Percentiles rank a stretch among this genome's conserved stretches.
Conservation (phyloP, 2,329 filamentous ascomycete species). For the Conoideocrella luteorostrata region DNA sequence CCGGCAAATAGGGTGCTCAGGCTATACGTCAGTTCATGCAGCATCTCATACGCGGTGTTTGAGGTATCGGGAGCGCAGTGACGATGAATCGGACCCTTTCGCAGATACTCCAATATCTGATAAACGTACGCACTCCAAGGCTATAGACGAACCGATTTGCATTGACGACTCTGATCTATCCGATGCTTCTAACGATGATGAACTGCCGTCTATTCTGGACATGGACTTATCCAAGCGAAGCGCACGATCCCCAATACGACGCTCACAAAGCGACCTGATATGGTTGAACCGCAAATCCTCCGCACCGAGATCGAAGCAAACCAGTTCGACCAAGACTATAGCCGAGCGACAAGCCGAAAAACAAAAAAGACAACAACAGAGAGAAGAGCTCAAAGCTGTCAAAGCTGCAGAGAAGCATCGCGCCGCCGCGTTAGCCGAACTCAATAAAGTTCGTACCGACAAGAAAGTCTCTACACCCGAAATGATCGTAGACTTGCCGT, state of each 20-base stretch:
- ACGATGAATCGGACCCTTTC: not conserved
- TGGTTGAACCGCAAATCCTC: conserved; percentile 15
- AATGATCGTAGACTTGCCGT: conserved; percentile 69
- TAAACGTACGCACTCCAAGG: not conserved
- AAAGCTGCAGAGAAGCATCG: conserved; percentile 57
- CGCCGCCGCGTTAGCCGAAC: conserved; percentile 61
- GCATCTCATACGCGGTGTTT: no score
- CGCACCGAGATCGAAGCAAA: conserved; percentile 39
- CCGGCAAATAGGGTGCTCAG: not conserved
- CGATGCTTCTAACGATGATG: conserved; percentile 37
- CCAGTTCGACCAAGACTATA: conserved; percentile 30
- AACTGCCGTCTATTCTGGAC: conserved; percentile 41
- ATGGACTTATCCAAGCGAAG: conserved; percentile 26
- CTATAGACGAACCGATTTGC: conserved; percentile 22
- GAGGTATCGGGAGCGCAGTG: not conserved
- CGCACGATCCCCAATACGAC: conserved; percentile 18
- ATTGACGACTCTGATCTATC: conserved; percentile 29
- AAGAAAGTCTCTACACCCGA: conserved; percentile 68
- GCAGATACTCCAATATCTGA: not conserved
- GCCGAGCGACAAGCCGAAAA: conserved; percentile 34
- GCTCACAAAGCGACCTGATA: conserved; percentile 25
- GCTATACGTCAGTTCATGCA: no score
- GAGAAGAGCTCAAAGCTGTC: conserved; percentile 53
- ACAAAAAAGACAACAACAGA: conserved; percentile 49
- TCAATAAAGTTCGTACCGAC: conserved; percentile 66